Evolutionary conservation across 1,139 yeast species (phyloP), one percentile per base, ranked within the genome.

Genomic region (Geotrichum candidum): DNA sequence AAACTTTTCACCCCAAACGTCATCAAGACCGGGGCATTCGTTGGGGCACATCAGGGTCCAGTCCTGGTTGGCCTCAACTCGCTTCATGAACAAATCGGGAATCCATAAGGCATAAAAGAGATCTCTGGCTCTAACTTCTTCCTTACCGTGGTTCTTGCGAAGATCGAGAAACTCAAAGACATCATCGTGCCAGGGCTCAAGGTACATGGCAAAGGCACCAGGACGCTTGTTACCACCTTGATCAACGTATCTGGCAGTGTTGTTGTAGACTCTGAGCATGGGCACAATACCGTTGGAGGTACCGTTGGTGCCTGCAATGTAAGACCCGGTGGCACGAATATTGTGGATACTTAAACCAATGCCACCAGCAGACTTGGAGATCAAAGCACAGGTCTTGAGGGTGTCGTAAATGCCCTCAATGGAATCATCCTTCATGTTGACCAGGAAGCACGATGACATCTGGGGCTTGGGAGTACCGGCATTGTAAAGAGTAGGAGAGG

Each of bases 181-280:
- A 72, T 88, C 96, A 4, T 88, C 81, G 69, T 88, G 96, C 96
- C 96, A 88, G 65, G 95, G 95, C 74, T 88, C 96, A 60, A 88
- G 74, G 69, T 88, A 88, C 25, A 88, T 74, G 29, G 94, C 92
- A 72, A 88, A 84, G 3, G 95, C 95, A 66, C 96, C 95, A 0
- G 96, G 95, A 70, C 96, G 80, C 72, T 87, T 87, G 77, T 87
- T 88, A 65, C 95, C 95, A 70, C 96, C 96, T 77, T 88, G 96
- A 69, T 88, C 95, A 48, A 88, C 95, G 70, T 87, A 88, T 70
- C 95, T 79, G 18, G 95, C 94, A 60, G 94, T 87, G 72, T 87
- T 86, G 77, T 88, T 88, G 77, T 84, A 88, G 23, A 88, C 94
- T 68, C 92, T 80, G 58, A 88, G 81, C 95, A 88, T 88, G 27